phyloP scores from a whole-genome alignment of 495 filamentous ascomycete species.

The Penicillium goetzii region DNA sequence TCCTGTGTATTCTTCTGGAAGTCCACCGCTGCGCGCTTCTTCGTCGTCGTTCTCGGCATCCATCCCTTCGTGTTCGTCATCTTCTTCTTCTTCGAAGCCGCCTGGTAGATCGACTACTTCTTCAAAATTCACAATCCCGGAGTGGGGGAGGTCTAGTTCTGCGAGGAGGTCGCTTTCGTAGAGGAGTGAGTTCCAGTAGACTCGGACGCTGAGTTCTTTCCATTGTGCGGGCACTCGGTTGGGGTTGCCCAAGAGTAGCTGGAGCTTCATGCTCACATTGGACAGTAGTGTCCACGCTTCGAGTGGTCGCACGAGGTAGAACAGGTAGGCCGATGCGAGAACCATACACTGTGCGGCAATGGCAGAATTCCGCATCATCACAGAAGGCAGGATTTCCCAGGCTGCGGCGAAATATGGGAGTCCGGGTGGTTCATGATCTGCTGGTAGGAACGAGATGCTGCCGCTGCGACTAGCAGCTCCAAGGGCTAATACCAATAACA shows the following conservation, averaged over 20 bases:
- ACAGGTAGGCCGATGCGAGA: constrained; percentile 76
- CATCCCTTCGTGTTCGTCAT: constrained; percentile 59
- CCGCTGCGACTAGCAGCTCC: constrained; percentile 71
- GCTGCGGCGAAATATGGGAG: constrained; percentile 79
- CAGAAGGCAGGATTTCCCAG: constrained; percentile 73
- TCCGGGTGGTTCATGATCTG: constrained; percentile 74
- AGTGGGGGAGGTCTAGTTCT: constrained; percentile 80
- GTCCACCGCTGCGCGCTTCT: constrained; percentile 13
- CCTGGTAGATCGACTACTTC: constrained; percentile 77
- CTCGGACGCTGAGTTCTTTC: constrained; percentile 71
- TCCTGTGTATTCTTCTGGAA: constrained; percentile 45
- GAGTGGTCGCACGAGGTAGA: constrained; percentile 78
- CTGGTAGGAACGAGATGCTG: constrained; percentile 72
- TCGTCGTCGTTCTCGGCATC: constrained; percentile 18
- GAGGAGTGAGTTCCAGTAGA: constrained; percentile 83
- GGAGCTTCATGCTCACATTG: constrained; percentile 78
- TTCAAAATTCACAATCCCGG: constrained; percentile 78
- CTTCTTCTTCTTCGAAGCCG: constrained; percentile 65
- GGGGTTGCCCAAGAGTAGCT: constrained; percentile 72
- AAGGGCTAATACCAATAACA: constrained; percentile 76
- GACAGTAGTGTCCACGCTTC: constrained; percentile 82
- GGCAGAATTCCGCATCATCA: constrained; percentile 79
- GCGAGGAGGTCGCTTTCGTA: constrained; percentile 82
- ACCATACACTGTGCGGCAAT: constrained; percentile 78
- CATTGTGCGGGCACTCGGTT: constrained; percentile 68